Base-by-base conservation (phyloP, 805 yeast species). In the Zygoascus bituminiphila region DNA sequence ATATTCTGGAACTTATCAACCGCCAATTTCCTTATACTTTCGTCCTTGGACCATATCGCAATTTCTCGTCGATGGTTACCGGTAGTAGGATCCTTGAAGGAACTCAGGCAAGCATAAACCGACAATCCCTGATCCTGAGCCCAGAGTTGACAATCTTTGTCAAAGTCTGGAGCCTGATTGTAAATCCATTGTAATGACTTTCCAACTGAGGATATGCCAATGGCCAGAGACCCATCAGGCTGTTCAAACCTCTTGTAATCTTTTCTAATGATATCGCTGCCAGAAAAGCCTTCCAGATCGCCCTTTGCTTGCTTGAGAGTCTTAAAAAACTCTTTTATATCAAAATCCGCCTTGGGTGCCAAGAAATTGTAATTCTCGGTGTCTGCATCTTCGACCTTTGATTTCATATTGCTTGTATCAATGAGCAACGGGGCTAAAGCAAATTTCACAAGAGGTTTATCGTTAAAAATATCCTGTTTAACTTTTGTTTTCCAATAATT, bases 141-240 rank as follows among this genome's bases (percentile, higher is more conserved):
- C 51, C 60, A 69, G 23, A 58, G 50, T 2, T 57, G 50, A 38
- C 68, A 52, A 42, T 52, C 71, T 45, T 45, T 35, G 22, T 58
- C 58, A 14, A 70, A 55, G 14, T 56, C 53, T 10, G 54, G 59
- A 48, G 60, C 63, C 14, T 61, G 55, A 4, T 55, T 46, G 10
- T 57, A 23, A 0, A 85, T 54, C 79, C 84, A 83, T 5, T 67
- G 64, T 24, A 83, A 63, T 0, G 87, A 72, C 61, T 77, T 81
- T 2, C 83, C 85, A 8, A 82, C 66, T 0, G 96, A 83, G 42
- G 89, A 77, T 57, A 91, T 82, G 0, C 98, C 98, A 10, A 88
- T 70, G 4, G 54, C 63, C 2, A 63, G 48, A 0, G 55, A 57
- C 1, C 58, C 59, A 4, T 61, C 61, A 8, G 58, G 56, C 15